These are phyloP conservation scores for Diaporthe sp. DNA, from an alignment of 2,329 filamentous ascomycete genomes.

Conservation along the genomic window DNA sequence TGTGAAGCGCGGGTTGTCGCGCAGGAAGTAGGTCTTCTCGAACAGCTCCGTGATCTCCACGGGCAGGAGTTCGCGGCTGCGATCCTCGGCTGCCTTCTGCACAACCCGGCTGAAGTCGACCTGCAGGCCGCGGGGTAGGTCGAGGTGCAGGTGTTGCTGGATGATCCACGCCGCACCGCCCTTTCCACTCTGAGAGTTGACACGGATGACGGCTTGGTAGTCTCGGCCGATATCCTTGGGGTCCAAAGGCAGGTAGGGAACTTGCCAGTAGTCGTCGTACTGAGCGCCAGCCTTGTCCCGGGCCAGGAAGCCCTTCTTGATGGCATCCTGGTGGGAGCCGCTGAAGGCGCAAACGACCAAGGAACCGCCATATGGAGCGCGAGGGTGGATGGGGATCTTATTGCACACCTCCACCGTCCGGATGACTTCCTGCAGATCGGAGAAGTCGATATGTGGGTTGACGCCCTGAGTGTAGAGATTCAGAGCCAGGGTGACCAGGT, in stretches of 20 bases:
- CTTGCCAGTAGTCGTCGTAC: slow-evolving; percentile 79
- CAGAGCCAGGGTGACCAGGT: slow-evolving; percentile 90
- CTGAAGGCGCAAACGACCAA: slow-evolving; percentile 94
- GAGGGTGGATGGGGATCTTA: slow-evolving; percentile 92
- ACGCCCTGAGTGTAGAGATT: slow-evolving; percentile 97
- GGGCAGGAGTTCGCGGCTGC: slow-evolving; percentile 86
- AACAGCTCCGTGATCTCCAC: slow-evolving; percentile 91
- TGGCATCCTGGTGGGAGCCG: slow-evolving; percentile 94
- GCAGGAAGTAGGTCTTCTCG: slow-evolving; percentile 87
- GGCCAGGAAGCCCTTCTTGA: slow-evolving; percentile 88
- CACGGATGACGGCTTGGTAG: slow-evolving; percentile 98
- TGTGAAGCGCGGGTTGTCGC: slow-evolving; percentile 84
- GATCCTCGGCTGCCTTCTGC: slow-evolving; percentile 82
- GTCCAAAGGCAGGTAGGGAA: slow-evolving; percentile 94
- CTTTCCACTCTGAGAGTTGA: slow-evolving; percentile 97
- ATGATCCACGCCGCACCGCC: slow-evolving; percentile 96
- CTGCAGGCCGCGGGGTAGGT: slow-evolving; percentile 92
- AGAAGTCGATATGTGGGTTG: slow-evolving; percentile 88
- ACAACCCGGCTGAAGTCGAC: slow-evolving; percentile 91
- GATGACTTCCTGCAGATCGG: slow-evolving; percentile 87
- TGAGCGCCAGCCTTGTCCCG: slow-evolving; percentile 72
- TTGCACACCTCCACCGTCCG: slow-evolving; percentile 91
- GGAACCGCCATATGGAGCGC: slow-evolving; percentile 90
- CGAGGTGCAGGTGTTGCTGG: slow-evolving; percentile 87
- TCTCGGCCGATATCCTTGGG: slow-evolving; percentile 93